A percentile compares a stretch with the other conserved stretches of the same genome.
These are phyloP conservation scores for Gracilaria caudata DNA, from an alignment of 23 red algal genomes.

Conservation along the genomic window DNA sequence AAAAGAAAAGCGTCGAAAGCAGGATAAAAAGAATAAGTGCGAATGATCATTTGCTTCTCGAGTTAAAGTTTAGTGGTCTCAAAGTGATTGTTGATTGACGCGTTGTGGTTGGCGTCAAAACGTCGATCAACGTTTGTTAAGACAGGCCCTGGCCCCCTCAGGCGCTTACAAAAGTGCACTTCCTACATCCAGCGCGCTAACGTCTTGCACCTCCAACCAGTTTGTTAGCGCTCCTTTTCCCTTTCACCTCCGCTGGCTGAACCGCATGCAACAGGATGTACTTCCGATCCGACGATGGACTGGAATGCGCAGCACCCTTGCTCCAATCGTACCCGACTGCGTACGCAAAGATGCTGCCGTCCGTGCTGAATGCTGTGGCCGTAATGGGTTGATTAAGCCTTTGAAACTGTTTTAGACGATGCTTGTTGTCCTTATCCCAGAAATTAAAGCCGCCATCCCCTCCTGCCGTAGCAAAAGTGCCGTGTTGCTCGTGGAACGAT, in stretches of 20 bases:
- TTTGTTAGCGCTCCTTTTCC: slow-evolving; percentile 59
- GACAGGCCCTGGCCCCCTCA: too few relatives aligned
- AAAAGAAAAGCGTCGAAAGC: too few relatives aligned
- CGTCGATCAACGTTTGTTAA: too few relatives aligned
- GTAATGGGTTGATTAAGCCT: slow-evolving; percentile 90
- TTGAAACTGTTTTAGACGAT: slow-evolving; percentile 89
- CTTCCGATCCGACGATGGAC: slow-evolving; percentile 60
- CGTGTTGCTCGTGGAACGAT: slow-evolving; percentile 87
- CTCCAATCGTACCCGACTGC: slow-evolving; percentile 97
- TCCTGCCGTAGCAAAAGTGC: slow-evolving; percentile 87
- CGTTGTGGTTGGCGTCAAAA: too few relatives aligned
- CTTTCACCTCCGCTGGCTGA: slow-evolving; percentile 75
- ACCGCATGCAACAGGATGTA: slow-evolving; percentile 94
- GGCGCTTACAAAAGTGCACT: too few relatives aligned
- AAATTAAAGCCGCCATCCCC: slow-evolving; percentile 91
- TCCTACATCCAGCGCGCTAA: background rate
- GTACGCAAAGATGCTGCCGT: slow-evolving; percentile 95
- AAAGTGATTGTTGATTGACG: background rate
- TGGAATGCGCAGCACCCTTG: slow-evolving; percentile 80
- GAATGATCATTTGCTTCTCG: background rate
- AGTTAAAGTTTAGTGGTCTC: slow-evolving; percentile 20
- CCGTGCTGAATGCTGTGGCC: slow-evolving; percentile 80
- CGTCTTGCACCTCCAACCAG: slow-evolving; percentile 13
- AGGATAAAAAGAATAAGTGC: background rate
- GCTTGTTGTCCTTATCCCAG: slow-evolving; percentile 99